A percentile compares a stretch with the other conserved stretches of the same genome.
Conservation (phyloP, 768 basidiomycete genomes). For the Tremella yokohamensis region DNA sequence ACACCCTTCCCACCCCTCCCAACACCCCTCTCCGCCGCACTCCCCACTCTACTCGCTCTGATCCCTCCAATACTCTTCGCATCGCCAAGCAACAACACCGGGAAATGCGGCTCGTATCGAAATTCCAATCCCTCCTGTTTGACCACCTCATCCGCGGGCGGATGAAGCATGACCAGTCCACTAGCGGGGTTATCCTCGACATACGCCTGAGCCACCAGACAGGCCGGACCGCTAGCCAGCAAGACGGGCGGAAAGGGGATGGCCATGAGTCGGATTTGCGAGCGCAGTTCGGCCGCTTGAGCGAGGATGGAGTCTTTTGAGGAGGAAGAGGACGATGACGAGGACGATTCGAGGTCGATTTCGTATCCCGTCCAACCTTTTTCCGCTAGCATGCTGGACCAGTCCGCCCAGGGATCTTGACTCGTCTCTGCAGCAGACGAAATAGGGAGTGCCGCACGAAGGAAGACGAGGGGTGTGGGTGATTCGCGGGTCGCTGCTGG, state of each 20-base stretch:
- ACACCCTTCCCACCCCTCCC: conserved; percentile 52
- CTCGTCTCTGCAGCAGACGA: not conserved
- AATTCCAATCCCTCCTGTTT: conserved; percentile 17
- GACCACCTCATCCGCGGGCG: conserved; percentile 52
- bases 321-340: not conserved
- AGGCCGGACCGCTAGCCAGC: conserved; percentile 35
- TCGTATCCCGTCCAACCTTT: conserved; percentile 48
- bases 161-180: conserved; percentile 63
- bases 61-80: not conserved
- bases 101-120: conserved; percentile 46
- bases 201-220: conserved; percentile 65
- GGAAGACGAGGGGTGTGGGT: conserved; percentile 41
- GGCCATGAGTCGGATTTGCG: conserved; percentile 45
- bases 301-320: conserved; percentile 1
- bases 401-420: conserved; percentile 29
- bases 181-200: conserved; percentile 65
- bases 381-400: conserved; percentile 48
- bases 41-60: conserved; percentile 20
- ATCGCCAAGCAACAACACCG: conserved; percentile 33
- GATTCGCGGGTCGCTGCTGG: conserved; percentile 34
- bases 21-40: conserved; percentile 52
- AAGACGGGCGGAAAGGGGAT: conserved; percentile 51
- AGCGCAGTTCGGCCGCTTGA: conserved; percentile 28
- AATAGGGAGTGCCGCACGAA: conserved; percentile 16
- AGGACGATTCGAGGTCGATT: conserved; percentile 28